These are phyloP conservation scores for Cajanus cajan DNA, from an alignment of 306 rosid genomes.

Conservation along the genomic window DNA sequence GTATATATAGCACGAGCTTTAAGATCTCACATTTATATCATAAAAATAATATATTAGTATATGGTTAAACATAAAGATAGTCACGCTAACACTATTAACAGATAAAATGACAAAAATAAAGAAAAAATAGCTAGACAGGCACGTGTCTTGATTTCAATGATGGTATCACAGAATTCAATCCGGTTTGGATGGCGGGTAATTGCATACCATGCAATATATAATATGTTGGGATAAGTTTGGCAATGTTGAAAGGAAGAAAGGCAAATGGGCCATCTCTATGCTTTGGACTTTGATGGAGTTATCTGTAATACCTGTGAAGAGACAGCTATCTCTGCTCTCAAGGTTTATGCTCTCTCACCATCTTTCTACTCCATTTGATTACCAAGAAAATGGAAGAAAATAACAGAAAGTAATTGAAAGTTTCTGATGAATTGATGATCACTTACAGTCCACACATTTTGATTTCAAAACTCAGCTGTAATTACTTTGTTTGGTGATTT, in stretches of 20 bases:
- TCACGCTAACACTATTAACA: not conserved
- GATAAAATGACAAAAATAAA: not conserved
- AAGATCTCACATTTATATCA: too few species aligned
- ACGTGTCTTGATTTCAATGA: constrained; percentile 37
- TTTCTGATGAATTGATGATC: not conserved
- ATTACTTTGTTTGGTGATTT: constrained; percentile 23
- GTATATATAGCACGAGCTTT: too few species aligned
- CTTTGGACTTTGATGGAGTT: constrained; percentile 47
- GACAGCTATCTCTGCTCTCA: constrained; percentile 37
- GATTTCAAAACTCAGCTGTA: not conserved
- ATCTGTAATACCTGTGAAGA: constrained; percentile 39
- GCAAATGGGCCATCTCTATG: constrained; percentile 40
- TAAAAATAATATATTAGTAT: not conserved
- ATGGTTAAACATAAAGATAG: not conserved
- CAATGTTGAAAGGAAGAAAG: constrained; percentile 19
- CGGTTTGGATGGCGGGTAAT: constrained; percentile 30
- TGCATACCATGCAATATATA: constrained; percentile 19
- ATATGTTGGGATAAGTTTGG: constrained; percentile 20
- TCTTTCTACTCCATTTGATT: constrained; percentile 11
- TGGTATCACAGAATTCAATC: constrained; percentile 16
- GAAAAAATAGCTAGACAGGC: not conserved
- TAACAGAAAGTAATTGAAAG: not conserved
- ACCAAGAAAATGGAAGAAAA: not conserved
- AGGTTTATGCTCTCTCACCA: constrained; percentile 25
- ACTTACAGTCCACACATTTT: not conserved